Percentiles rank a stretch among this genome's conserved stretches.
Conservation (phyloP, 345 rosid genomes). For the Melaleuca alternifolia region DNA sequence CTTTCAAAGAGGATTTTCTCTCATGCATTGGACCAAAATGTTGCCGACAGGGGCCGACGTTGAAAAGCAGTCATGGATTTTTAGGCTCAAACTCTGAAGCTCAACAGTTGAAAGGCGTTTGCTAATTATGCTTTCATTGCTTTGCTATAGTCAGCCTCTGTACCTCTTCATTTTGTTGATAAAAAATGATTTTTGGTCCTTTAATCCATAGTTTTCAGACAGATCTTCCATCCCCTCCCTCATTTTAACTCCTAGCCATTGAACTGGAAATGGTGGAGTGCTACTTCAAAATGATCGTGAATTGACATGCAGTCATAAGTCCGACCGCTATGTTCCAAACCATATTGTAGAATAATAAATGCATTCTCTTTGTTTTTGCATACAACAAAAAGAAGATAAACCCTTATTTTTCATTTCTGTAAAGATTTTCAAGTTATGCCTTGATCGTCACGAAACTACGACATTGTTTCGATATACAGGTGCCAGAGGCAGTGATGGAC, state of each 20-base stretch:
- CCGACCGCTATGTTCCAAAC: background rate
- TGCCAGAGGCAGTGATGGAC: conserved; percentile 73
- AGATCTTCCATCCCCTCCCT: no score
- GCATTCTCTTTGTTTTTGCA: background rate
- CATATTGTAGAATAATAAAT: background rate
- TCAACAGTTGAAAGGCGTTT: background rate
- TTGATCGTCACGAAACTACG: background rate
- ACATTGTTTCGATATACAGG: conserved; percentile 16
- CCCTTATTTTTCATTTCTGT: background rate
- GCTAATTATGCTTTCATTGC: background rate
- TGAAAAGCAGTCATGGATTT: background rate
- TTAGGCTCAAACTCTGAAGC: background rate
- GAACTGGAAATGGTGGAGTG: no score
- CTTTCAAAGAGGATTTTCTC: background rate
- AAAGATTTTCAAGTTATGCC: background rate
- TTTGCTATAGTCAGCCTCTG: background rate
- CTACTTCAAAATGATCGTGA: background rate
- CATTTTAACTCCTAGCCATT: no score
- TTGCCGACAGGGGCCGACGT: background rate
- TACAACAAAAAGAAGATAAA: background rate
- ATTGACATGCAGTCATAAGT: background rate
- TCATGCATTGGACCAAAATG: background rate
- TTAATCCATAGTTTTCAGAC: no score
- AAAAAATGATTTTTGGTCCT: no score
- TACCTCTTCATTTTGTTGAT: no score